These are phyloP conservation scores for Xylaria flabelliformis DNA, from an alignment of 495 filamentous ascomycete genomes.

Conservation along the genomic window DNA sequence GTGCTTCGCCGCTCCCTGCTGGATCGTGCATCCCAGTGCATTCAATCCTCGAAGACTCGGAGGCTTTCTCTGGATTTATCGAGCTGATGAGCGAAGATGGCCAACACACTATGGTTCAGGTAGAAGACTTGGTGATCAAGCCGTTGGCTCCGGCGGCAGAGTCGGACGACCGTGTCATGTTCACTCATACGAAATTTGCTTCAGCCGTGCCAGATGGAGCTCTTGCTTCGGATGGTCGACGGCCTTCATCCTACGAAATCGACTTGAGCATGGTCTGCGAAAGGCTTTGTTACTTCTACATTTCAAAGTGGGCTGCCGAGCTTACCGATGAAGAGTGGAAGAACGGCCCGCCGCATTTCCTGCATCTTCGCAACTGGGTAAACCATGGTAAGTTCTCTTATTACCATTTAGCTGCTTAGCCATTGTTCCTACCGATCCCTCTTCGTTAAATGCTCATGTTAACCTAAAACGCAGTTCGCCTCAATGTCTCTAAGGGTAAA, in stretches of 20 bases:
- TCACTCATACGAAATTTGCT: not conserved
- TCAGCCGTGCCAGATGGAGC: conserved; percentile 7
- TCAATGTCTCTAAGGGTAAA: not conserved
- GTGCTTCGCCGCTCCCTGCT: not conserved
- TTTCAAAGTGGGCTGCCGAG: conserved; percentile 9
- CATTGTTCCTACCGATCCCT: too few relatives aligned
- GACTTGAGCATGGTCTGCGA: not conserved
- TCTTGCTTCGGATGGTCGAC: not conserved
- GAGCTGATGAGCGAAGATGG: conserved; percentile 32
- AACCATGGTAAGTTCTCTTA: not conserved
- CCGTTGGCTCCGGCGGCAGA: conserved; percentile 23
- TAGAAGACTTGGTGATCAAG: conserved; percentile 35
- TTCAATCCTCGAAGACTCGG: not conserved
- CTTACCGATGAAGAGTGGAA: conserved; percentile 13
- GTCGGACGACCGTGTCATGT: conserved; percentile 24
- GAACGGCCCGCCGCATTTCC: not conserved
- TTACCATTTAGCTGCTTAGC: too few relatives aligned
- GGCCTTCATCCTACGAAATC: not conserved
- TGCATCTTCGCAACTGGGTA: conserved; percentile 8
- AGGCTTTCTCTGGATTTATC: conserved; percentile 30
- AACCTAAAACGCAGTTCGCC: not conserved
- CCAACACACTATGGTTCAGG: conserved; percentile 35
- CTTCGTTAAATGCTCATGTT: too few relatives aligned
- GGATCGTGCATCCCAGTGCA: not conserved
- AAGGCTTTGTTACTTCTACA: conserved; percentile 7